A percentile compares a stretch with the other conserved stretches of the same genome.
Evolutionary conservation across 805 yeast genomes (phyloP).

Genomic region (Kuraishia borneana): DNA sequence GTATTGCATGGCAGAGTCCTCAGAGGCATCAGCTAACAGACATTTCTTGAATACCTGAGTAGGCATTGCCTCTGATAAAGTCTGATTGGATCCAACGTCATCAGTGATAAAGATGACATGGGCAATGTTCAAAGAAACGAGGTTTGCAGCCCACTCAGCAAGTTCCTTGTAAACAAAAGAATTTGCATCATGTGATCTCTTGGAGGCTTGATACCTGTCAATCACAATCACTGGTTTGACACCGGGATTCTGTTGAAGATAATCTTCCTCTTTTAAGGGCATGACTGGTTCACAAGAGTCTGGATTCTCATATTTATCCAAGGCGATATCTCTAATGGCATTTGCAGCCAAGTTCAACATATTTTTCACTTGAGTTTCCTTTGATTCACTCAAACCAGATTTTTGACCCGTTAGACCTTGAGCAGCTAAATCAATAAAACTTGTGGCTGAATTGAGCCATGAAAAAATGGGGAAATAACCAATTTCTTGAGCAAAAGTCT

Average conservation of each 20-base stretch:
- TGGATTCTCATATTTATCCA: constrained; percentile 28
- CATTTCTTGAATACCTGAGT: constrained; percentile 75
- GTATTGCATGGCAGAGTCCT: constrained; percentile 56
- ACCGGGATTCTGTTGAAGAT: constrained; percentile 75
- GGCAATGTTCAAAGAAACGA: constrained; percentile 70
- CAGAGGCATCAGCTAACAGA: constrained; percentile 72
- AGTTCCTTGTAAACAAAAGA: constrained; percentile 60
- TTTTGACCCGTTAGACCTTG: constrained; percentile 93
- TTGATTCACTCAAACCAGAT: constrained; percentile 76
- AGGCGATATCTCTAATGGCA: constrained; percentile 60
- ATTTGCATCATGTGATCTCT: constrained; percentile 43
- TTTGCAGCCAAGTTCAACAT: constrained; percentile 63
- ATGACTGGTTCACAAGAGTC: constrained; percentile 6
- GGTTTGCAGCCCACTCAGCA: constrained; percentile 81
- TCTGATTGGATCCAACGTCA: constrained; percentile 67
- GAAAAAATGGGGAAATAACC: constrained; percentile 94
- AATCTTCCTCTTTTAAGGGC: constrained; percentile 57
- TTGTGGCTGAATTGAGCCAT: constrained; percentile 75
- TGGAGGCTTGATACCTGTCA: constrained; percentile 51
- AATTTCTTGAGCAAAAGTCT: constrained; percentile 57
- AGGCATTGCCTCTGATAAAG: constrained; percentile 65
- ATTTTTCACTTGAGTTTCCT: constrained; percentile 70
- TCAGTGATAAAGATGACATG: constrained; percentile 85
- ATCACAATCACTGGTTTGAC: constrained; percentile 78
- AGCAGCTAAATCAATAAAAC: constrained; percentile 71